Conservation (phyloP, 768 basidiomycete species). For the Suillus fuscotomentosus region DNA sequence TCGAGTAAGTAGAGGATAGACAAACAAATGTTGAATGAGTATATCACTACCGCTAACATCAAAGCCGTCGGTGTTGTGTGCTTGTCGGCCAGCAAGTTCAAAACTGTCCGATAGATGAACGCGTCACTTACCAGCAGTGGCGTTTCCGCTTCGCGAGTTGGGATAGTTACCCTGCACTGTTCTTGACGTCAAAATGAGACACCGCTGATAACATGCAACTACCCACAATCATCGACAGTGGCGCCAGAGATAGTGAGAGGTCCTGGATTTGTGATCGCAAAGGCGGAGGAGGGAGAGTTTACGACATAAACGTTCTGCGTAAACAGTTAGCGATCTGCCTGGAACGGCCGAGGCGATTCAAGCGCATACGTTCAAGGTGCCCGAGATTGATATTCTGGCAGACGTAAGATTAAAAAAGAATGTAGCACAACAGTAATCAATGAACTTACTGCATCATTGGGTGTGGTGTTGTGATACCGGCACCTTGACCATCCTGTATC, state of each 20-base stretch:
- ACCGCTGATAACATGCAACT: not conserved
- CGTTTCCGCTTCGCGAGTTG: conserved; percentile 49
- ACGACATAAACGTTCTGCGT: conserved; percentile 34
- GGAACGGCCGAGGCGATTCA: not conserved
- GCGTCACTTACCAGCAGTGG: conserved; percentile 40
- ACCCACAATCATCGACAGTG: conserved; percentile 57
- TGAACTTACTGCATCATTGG: conserved; percentile 41
- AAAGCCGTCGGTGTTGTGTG: conserved; percentile 53
- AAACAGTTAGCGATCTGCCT: not conserved
- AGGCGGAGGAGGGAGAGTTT: conserved; percentile 39
- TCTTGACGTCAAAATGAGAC: not conserved
- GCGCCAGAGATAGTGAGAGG: conserved; percentile 42
- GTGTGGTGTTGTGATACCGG: conserved; percentile 19
- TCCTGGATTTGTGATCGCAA: conserved; percentile 28
- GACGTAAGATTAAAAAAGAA: not conserved
- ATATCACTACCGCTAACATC: conserved; percentile 38
- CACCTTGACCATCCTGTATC: conserved; percentile 27
- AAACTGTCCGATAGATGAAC: not conserved
- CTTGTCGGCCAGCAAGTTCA: conserved; percentile 16
- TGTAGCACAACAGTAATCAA: not conserved
- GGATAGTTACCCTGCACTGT: conserved; percentile 51
- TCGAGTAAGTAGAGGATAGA: not conserved
- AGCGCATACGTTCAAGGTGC: conserved; percentile 33
- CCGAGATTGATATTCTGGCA: conserved; percentile 39
- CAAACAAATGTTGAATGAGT: conserved; percentile 31